These are phyloP conservation scores for Aphanomyces euteiches DNA, from an alignment of 352 stramenopile genomes.

Conservation along the genomic window DNA sequence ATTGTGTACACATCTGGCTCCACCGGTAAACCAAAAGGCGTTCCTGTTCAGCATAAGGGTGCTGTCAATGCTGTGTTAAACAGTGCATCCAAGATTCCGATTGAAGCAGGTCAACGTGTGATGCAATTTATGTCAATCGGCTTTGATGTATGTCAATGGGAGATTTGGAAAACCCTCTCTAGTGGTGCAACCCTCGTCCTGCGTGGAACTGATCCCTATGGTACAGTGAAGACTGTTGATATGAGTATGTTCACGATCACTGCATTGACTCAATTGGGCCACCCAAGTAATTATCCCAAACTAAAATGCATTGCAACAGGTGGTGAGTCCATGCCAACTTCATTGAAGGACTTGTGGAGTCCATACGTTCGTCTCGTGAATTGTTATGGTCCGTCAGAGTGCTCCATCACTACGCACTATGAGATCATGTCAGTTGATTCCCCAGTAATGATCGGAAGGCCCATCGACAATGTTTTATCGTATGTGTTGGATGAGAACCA, in stretches of 20 bases:
- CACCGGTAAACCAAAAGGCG: not conserved
- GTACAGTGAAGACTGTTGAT: not conserved
- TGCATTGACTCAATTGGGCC: not conserved
- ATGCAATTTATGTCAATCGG: not conserved
- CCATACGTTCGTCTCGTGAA: not conserved
- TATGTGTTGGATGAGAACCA: conserved; percentile 78
- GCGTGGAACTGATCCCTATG: not conserved
- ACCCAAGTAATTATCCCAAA: conserved; percentile 1
- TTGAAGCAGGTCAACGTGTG: not conserved
- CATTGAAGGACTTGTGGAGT: conserved; percentile 1
- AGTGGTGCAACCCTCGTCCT: not conserved
- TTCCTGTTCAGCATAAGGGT: not conserved
- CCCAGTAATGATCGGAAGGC: conserved; percentile 53
- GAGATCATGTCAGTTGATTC: not conserved
- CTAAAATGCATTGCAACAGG: not conserved
- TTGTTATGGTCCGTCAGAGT: not conserved
- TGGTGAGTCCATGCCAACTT: not conserved
- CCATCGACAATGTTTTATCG: conserved; percentile 63
- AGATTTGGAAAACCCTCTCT: not conserved
- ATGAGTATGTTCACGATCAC: not conserved
- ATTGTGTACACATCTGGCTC: not conserved
- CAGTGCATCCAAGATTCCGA: not conserved
- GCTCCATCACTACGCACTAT: not conserved
- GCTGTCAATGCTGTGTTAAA: not conserved
- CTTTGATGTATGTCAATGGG: not conserved